These are phyloP conservation scores for Pseudotsuga menziesii DNA, from an alignment of 75 land plant species.

Conservation along the genomic window DNA sequence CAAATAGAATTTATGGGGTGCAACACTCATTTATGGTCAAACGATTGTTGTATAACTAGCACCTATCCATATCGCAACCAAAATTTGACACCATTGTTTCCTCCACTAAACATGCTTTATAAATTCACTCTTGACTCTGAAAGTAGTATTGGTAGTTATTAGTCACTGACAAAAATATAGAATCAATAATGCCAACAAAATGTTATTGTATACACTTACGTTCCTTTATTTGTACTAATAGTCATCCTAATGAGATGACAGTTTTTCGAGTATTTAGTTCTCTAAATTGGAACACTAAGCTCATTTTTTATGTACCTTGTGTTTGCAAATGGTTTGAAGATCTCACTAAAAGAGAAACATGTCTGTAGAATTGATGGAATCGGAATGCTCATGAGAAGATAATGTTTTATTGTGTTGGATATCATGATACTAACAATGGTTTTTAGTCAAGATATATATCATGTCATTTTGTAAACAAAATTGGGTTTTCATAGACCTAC, in stretches of 20 bases:
- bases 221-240: conserved; percentile 26
- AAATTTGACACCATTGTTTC: background rate
- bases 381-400: conserved; percentile 92
- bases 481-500: conserved; percentile 83
- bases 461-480: conserved; percentile 78
- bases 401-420: conserved; percentile 83
- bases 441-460: conserved; percentile 23
- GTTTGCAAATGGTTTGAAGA: conserved; percentile 86
- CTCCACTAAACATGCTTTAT: background rate
- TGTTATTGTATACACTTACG: conserved; percentile 49
- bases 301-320: conserved; percentile 45
- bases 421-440: conserved; percentile 35
- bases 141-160: conserved; percentile 3
- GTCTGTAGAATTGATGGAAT: conserved; percentile 68
- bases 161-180: background rate
- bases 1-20: background rate
- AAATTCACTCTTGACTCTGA: background rate
- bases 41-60: background rate
- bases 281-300: conserved; percentile 69
- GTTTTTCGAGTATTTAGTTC: conserved; percentile 58
- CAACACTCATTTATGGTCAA: background rate
- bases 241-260: conserved; percentile 56
- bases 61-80: background rate
- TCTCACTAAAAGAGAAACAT: conserved; percentile 48
- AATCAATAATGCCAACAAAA: conserved; percentile 29